Evolutionary conservation across 139 green algal species (phyloP), one percentile per base, ranked within the genome.

Genomic region (Chlorella sorokiniana): DNA sequence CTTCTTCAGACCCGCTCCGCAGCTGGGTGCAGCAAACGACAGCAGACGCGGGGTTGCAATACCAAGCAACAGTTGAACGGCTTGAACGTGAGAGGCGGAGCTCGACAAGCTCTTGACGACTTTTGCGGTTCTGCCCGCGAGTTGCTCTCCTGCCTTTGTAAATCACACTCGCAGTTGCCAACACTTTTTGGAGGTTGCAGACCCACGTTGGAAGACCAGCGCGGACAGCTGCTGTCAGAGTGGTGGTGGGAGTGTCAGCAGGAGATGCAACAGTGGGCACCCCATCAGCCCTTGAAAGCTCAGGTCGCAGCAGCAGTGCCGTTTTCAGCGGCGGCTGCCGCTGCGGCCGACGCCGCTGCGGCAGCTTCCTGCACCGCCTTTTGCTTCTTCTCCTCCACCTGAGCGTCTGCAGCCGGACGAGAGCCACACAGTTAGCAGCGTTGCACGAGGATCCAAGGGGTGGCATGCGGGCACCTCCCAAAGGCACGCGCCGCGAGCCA

Each of bases 311-410:
- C 56, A 33, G 22, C 70, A 27, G 70, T 44, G 70, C 45, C 70
- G 44, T 79, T 79, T 54, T 79, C 73, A 27, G 71, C 52, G 25
- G 52, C 73, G 6, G 7, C 67, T 33, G 38, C 73, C 4, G 41
- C 73, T 52, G 54, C 73, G 31, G 63, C n/a, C 8, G 41, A 27
- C 10, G 76, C 76, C 45, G 73, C 76, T 14, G 76, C 74, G 52
- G 51, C 77, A 38, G 56, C 41, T 29, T 72, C 84, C 38, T 84
- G 83, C 4, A 48, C 33, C 29, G 40, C 54, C 44, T 87, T 79
- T 22, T 20, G 16, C 67, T 76, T 79, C 67, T 89, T 88, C 20
- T 59, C 82, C 6, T 67, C 86, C 23, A 91, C 87, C 64, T 93
- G 81, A 40, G 90, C 91, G 7, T 96, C 90, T 79, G 73, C 73